Evolutionary conservation across 768 basidiomycete species (phyloP).

Genomic region (Daedaleopsis nitida): DNA sequence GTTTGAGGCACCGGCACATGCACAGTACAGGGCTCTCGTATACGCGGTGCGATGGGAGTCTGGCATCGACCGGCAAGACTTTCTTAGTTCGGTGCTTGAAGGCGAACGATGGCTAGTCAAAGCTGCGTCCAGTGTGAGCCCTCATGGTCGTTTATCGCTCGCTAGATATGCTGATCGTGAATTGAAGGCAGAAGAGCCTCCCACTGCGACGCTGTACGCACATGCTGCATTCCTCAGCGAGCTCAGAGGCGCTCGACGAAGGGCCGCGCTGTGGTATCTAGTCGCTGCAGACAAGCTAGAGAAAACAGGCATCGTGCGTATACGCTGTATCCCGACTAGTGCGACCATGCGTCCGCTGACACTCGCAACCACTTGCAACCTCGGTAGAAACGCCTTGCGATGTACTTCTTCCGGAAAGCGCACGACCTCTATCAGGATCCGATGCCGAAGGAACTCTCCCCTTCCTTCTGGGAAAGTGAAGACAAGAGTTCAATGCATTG

Average conservation of each 20-base stretch:
- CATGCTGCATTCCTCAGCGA: conserved; percentile 76
- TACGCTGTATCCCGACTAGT: neutral
- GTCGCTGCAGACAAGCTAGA: conserved; percentile 76
- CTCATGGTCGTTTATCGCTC: neutral
- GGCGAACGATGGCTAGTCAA: conserved; percentile 87
- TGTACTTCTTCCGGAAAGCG: conserved; percentile 76
- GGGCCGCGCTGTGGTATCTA: conserved; percentile 80
- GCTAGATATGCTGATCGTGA: conserved; percentile 15
- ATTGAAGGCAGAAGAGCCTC: conserved; percentile 78
- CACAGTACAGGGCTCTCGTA: conserved; percentile 67
- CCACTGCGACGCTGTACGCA: conserved; percentile 75
- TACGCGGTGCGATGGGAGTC: conserved; percentile 80
- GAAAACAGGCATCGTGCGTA: conserved; percentile 80
- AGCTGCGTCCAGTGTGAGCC: conserved; percentile 77
- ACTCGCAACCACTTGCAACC: no score
- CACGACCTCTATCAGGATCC: conserved; percentile 58
- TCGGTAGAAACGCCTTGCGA: conserved; percentile 80
- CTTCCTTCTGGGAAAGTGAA: conserved; percentile 81
- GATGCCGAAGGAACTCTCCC: conserved; percentile 63
- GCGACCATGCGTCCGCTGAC: neutral
- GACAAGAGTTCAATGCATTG: conserved; percentile 41
- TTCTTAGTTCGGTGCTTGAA: conserved; percentile 57
- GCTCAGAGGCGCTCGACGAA: conserved; percentile 55
- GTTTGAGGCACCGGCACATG: conserved; percentile 56
- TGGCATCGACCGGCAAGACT: conserved; percentile 59